Evolutionary conservation across 108 stramenopile species (phyloP).

Genomic region (Chaetoceros tenuissimus): DNA sequence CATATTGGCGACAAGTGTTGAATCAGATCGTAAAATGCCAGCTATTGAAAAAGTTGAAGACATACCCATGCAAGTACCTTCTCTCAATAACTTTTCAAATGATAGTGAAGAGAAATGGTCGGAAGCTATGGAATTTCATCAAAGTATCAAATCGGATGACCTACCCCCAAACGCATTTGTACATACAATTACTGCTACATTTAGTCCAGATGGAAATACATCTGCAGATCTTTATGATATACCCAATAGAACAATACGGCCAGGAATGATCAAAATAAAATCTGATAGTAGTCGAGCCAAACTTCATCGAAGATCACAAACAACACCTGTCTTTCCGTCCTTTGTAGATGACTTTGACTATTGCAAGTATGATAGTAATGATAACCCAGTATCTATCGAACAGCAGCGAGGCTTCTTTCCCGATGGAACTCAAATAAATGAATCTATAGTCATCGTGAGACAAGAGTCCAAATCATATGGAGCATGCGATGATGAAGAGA

Average conservation of each 20-base stretch:
- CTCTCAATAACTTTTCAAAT: too few relatives aligned
- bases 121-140: too few relatives aligned
- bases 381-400: slow-evolving; percentile 9
- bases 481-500: background rate
- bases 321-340: background rate
- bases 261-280: background rate
- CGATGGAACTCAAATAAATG: background rate
- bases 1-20: background rate
- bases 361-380: slow-evolving; percentile 26
- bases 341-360: slow-evolving; percentile 40
- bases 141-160: too few relatives aligned
- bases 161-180: too few relatives aligned
- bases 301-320: background rate
- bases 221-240: too few relatives aligned
- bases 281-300: background rate
- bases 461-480: background rate
- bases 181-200: too few relatives aligned
- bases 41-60: background rate
- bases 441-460: background rate
- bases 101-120: too few relatives aligned
- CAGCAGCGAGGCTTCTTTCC: slow-evolving; percentile 5
- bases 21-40: too few relatives aligned
- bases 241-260: background rate
- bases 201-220: too few relatives aligned
- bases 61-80: background rate